Evolutionary conservation across 441 rosid genomes (phyloP), one percentile per base, ranked within the genome.

Genomic region (Pelargonium exstipulatum): DNA sequence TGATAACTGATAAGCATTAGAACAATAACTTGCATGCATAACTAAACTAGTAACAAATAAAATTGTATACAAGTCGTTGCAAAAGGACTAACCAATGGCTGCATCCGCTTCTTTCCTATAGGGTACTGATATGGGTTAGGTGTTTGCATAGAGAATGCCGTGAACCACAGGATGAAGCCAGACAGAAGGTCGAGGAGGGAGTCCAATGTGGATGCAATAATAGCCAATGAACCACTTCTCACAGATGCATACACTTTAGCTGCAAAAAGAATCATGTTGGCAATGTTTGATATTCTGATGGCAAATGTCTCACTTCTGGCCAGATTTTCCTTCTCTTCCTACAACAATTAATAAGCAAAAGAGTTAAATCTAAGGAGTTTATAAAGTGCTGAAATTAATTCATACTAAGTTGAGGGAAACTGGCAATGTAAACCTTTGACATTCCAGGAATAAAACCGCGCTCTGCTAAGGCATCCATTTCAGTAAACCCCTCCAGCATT

Each of bases 51-150:
- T 32, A 32, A 32, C 37, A 32, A 32, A 32, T 32, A 32, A 32
- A 32, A 32, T 32, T 32, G 37, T 4, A 4, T 32, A 32, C 42
- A 24, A 65, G 0, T 14, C 14, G 24, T 9, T 46, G 20, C 18
- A 45, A 63, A 53, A 14, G 40, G 29, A 62, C 76, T 67, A 75
- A 86, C 90, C 75, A 84, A 84, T 4, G 91, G 91, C 62, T 84
- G 91, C 91, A 87, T 87, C 65, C 91, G 73, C 53, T 82, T 80
- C 80, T 87, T 87, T 65, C 91, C 91, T 13, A 87, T 82, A 2
- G 91, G 91, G 62, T 87, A 87, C 1, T 66, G 70, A 46, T 82
- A 75, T 0, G 76, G 84, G 70, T 87, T 84, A 0, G 83, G 85
- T 0, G 65, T 76, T 68, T 78, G 77, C 88, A 87, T 87, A 0